Percentiles rank a stretch among this genome's conserved stretches.
These are phyloP conservation scores for Botrytis aclada DNA, from an alignment of 2,329 filamentous ascomycete species.

Conservation along the genomic window DNA sequence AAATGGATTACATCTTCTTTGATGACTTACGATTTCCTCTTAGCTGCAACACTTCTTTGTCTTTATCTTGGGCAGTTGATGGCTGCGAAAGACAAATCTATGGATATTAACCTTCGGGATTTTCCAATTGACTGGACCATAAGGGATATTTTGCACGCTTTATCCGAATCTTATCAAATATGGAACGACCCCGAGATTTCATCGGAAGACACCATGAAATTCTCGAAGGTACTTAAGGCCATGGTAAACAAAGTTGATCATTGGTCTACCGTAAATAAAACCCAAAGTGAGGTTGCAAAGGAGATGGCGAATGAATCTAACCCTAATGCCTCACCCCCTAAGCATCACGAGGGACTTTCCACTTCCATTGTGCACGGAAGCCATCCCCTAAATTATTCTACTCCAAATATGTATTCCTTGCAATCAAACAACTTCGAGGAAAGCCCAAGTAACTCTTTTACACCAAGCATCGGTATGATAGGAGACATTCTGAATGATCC, in stretches of 20 bases:
- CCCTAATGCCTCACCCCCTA: background rate
- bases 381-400: background rate
- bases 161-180: conserved; percentile 27
- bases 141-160: conserved; percentile 26
- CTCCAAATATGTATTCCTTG: background rate
- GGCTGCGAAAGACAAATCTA: conserved; percentile 5
- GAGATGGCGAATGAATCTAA: background rate
- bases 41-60: conserved; percentile 33
- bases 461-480: conserved; percentile 4
- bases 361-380: background rate
- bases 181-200: conserved; percentile 23
- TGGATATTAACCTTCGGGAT: background rate
- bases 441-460: background rate
- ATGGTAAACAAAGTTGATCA: conserved; percentile 27
- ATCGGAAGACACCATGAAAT: conserved; percentile 29
- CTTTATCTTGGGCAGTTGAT: conserved; percentile 29
- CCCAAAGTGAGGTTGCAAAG: background rate
- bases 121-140: conserved; percentile 26
- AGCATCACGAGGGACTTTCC: background rate
- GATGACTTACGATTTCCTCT: conserved; percentile 29
- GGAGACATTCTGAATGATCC: conserved; percentile 9
- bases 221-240: conserved; percentile 24
- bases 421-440: background rate
- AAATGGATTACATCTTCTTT: conserved; percentile 29
- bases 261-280: background rate